Evolutionary conservation across 768 basidiomycete genomes (phyloP).

Genomic region (Erythrobasidium yunnanense): DNA sequence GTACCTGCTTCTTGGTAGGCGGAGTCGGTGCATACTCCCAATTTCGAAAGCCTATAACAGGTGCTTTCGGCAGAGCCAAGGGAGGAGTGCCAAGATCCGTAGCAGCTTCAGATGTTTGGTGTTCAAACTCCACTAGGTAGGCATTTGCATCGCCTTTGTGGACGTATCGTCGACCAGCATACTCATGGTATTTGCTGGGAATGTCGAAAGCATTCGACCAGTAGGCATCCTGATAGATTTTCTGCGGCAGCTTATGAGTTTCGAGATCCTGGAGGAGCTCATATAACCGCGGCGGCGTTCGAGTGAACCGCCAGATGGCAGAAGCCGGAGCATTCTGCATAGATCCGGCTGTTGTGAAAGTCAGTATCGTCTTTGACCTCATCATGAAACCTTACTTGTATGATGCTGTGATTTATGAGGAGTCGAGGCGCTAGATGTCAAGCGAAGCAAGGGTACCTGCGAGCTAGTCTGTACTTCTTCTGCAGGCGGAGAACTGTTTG

Average conservation of each 20-base stretch:
- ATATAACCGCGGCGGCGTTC: slow-evolving; percentile 44
- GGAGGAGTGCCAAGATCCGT: too few relatives aligned
- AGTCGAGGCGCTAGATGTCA: neutral
- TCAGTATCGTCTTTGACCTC: neutral
- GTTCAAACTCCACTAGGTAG: slow-evolving; percentile 52
- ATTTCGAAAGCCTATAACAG: neutral
- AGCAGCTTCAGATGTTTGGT: too few relatives aligned
- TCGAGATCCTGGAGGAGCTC: slow-evolving; percentile 47
- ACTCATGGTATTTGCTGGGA: slow-evolving; percentile 59
- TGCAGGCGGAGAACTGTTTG: too few relatives aligned
- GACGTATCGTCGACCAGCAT: slow-evolving; percentile 64
- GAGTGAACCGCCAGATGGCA: slow-evolving; percentile 27
- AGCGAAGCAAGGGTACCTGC: neutral
- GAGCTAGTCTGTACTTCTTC: too few relatives aligned
- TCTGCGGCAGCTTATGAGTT: slow-evolving; percentile 44
- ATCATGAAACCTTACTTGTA: neutral
- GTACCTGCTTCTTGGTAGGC: slow-evolving; percentile 1
- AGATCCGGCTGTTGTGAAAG: too few relatives aligned
- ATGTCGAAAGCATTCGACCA: slow-evolving; percentile 65
- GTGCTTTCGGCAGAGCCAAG: neutral
- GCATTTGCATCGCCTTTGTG: slow-evolving; percentile 57
- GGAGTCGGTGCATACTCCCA: slow-evolving; percentile 32
- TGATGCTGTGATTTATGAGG: neutral
- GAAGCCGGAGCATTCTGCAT: too few relatives aligned
- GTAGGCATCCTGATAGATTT: slow-evolving; percentile 64